These are phyloP conservation scores for Sequoia sempervirens DNA, from an alignment of 75 land plant genomes.

Conservation along the genomic window DNA sequence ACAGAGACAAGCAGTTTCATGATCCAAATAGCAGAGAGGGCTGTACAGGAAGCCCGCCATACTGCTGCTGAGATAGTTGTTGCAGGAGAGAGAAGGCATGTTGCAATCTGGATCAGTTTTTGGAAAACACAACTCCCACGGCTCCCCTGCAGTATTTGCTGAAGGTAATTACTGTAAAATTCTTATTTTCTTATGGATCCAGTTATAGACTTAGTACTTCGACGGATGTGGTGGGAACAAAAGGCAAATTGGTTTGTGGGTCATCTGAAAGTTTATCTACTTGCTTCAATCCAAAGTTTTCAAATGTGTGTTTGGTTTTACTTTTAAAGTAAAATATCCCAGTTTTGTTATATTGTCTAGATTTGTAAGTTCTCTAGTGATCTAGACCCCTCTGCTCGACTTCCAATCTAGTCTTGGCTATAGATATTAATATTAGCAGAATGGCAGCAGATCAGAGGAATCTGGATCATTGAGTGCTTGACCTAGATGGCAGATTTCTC, in stretches of 20 bases:
- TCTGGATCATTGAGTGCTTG: neutral
- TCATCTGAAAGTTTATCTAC: too few relatives aligned
- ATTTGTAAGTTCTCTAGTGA: too few relatives aligned
- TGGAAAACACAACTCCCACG: slow-evolving; percentile 45
- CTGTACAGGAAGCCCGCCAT: neutral
- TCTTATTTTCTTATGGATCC: neutral
- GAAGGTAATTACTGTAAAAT: slow-evolving; percentile 26
- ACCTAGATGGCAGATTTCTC: neutral
- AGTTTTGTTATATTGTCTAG: neutral
- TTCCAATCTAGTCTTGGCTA: too few relatives aligned
- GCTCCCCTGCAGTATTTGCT: slow-evolving; percentile 46
- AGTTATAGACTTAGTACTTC: too few relatives aligned
- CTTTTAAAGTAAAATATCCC: neutral
- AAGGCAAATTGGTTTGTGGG: too few relatives aligned
- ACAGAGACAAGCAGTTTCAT: neutral
- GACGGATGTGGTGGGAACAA: too few relatives aligned
- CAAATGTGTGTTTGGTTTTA: neutral
- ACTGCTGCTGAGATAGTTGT: neutral
- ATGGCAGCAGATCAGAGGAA: too few relatives aligned
- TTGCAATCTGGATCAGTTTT: slow-evolving; percentile 48
- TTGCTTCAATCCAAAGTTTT: too few relatives aligned
- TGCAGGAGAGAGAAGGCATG: neutral
- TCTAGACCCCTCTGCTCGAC: too few relatives aligned
- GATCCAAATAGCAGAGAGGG: neutral
- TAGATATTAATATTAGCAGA: too few relatives aligned